Percentiles rank a stretch among this genome's conserved stretches.
phyloP scores from a whole-genome alignment of 345 rosid species.

The Acer yangbiense region DNA sequence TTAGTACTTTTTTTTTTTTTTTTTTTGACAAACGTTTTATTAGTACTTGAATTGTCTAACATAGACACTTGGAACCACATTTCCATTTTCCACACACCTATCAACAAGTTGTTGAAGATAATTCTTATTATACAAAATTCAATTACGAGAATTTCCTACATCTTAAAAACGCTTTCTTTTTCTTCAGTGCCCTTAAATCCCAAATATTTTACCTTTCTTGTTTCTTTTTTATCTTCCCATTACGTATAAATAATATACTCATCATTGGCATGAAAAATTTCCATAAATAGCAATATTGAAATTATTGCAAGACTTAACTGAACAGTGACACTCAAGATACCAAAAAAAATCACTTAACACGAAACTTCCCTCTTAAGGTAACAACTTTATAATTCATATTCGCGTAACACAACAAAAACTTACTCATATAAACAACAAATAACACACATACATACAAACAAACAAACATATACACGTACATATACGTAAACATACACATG shows the following conservation, averaged over 20 bases:
- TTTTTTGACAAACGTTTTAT: no score
- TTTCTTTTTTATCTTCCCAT: not conserved
- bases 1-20: not conserved
- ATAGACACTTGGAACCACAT: not conserved
- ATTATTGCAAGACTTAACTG: not conserved
- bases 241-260: not conserved
- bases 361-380: not conserved
- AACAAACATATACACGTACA: not conserved
- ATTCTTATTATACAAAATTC: not conserved
- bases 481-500: not conserved
- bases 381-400: constrained; percentile 4
- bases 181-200: not conserved
- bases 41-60: not conserved
- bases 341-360: not conserved
- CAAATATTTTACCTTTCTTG: no score
- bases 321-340: not conserved
- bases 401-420: not conserved
- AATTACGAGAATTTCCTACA: not conserved
- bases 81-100: not conserved
- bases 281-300: constrained; percentile 2
- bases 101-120: not conserved
- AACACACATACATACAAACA: not conserved
- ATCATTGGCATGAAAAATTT: not conserved
- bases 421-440: not conserved
- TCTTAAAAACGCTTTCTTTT: not conserved